Percentiles rank a stretch among this genome's conserved stretches.
phyloP scores from a whole-genome alignment of 2,329 filamentous ascomycete species.

The Aspergillus pseudoterreus region DNA sequence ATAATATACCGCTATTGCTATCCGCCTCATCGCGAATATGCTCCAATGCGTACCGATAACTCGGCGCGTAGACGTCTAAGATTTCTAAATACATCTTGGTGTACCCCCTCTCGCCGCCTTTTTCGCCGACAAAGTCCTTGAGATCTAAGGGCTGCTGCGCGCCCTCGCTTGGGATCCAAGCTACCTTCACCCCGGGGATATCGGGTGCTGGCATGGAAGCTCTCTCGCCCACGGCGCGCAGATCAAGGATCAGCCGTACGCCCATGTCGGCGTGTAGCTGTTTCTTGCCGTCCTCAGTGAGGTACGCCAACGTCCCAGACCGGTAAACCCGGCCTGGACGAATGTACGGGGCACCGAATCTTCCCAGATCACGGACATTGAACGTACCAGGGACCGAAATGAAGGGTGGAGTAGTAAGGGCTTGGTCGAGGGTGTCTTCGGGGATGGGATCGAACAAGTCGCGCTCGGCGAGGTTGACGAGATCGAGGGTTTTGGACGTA shows the following conservation, averaged over 20 bases:
- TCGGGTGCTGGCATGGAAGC: constrained; percentile 46
- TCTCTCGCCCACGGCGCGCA: constrained; percentile 54
- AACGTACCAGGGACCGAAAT: constrained; percentile 22
- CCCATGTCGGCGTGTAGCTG: constrained; percentile 50
- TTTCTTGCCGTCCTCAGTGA: constrained; percentile 53
- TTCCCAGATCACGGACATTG: constrained; percentile 25
- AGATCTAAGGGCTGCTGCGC: constrained; percentile 25
- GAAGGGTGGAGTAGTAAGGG: constrained; percentile 22
- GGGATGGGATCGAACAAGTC: background rate
- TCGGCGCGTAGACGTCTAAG: constrained; percentile 58
- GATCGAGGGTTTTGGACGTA: background rate
- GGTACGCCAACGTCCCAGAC: constrained; percentile 61
- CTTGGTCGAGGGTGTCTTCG: background rate
- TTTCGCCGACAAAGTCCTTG: constrained; percentile 39
- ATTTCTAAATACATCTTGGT: constrained; percentile 66
- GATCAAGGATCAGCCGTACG: constrained; percentile 65
- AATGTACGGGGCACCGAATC: constrained; percentile 29
- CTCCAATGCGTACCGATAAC: constrained; percentile 56
- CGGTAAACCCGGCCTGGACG: constrained; percentile 60
- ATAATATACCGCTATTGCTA: constrained; percentile 49
- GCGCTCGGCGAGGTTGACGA: background rate
- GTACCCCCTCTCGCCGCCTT: constrained; percentile 60
- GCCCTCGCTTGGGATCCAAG: constrained; percentile 49
- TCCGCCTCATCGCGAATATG: constrained; percentile 50
- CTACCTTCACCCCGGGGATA: constrained; percentile 56